phyloP scores from a whole-genome alignment of 2,329 filamentous ascomycete species.

The Fusarium sp. region DNA sequence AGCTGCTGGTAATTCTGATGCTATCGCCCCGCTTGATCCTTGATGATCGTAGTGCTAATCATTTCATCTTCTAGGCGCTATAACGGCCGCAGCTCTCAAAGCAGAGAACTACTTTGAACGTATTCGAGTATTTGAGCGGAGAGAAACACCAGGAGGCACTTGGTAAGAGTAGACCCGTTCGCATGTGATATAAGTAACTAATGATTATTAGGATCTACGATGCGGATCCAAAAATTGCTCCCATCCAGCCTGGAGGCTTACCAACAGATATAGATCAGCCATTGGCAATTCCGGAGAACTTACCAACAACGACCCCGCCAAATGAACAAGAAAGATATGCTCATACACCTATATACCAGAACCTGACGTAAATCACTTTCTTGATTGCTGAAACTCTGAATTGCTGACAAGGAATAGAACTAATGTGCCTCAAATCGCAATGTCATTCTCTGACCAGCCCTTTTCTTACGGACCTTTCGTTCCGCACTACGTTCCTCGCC shows the following conservation, averaged over 20 bases:
- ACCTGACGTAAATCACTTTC: conserved; percentile 58
- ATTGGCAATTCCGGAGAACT: conserved; percentile 56
- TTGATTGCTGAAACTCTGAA: not conserved
- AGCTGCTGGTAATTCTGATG: conserved; percentile 29
- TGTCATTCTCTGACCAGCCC: conserved; percentile 65
- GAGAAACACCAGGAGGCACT: conserved; percentile 59
- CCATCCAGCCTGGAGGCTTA: conserved; percentile 57
- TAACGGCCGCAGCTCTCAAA: conserved; percentile 61
- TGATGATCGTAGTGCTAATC: not conserved
- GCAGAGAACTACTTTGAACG: conserved; percentile 59
- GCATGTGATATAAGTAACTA: not conserved
- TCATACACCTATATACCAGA: conserved; percentile 64
- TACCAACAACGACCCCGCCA: conserved; percentile 58
- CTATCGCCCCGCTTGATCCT: rapidly evolving
- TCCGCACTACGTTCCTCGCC: conserved; percentile 65
- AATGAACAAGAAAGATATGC: conserved; percentile 59
- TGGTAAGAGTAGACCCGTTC: conserved; percentile 50
- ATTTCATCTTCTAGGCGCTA: conserved; percentile 52
- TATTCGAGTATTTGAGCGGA: conserved; percentile 58
- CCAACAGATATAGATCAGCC: conserved; percentile 61
- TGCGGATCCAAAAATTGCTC: conserved; percentile 50
- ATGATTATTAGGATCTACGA: conserved; percentile 63
- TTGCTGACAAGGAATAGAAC: conserved; percentile 52
- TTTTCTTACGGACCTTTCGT: conserved; percentile 69
- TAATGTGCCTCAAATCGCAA: conserved; percentile 68